These are phyloP conservation scores for Knoxdaviesia capensis DNA, from an alignment of 2,329 filamentous ascomycete genomes.

Conservation along the genomic window DNA sequence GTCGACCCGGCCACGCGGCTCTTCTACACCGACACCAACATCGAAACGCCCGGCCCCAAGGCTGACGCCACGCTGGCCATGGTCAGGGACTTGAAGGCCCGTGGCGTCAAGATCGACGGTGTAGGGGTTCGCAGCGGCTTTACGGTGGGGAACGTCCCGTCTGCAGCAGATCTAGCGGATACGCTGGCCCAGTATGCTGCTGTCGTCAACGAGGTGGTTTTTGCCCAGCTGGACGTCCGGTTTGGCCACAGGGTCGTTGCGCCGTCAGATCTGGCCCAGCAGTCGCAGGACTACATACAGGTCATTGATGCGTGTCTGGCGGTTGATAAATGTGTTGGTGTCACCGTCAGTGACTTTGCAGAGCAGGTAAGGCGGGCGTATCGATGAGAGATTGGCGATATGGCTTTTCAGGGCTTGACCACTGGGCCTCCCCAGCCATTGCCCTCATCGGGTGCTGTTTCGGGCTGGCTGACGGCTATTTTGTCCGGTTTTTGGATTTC, in stretches of 20 bases:
- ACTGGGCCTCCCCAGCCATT: too few relatives aligned
- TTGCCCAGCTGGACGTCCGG: constrained; percentile 19
- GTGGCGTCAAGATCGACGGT: constrained; percentile 30
- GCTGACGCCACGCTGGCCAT: constrained; percentile 16
- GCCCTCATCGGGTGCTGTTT: too few relatives aligned
- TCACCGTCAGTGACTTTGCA: constrained; percentile 18
- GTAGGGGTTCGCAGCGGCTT: constrained; percentile 35
- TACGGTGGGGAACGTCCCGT: constrained; percentile 22
- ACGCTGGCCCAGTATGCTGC: constrained; percentile 23
- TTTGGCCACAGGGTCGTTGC: constrained; percentile 21
- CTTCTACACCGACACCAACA: constrained; percentile 28
- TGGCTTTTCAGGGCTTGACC: too few relatives aligned
- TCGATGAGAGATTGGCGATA: too few relatives aligned
- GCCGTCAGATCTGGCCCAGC: constrained; percentile 16
- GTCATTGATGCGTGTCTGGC: constrained; percentile 13
- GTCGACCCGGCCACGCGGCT: constrained; percentile 29
- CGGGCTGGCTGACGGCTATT: too few relatives aligned
- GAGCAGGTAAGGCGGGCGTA: constrained; percentile 7
- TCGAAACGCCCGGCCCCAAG: constrained; percentile 22
- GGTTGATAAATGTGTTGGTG: constrained; percentile 14
- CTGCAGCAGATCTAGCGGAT: constrained; percentile 18
- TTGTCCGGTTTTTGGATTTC: too few relatives aligned
- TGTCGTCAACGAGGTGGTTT: constrained; percentile 26
- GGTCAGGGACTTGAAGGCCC: constrained; percentile 15
- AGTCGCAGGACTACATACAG: constrained; percentile 22